A percentile compares a stretch with the other conserved stretches of the same genome.
Conservation (phyloP, 2,329 filamentous ascomycete genomes). For the Grosmannia huntii region DNA sequence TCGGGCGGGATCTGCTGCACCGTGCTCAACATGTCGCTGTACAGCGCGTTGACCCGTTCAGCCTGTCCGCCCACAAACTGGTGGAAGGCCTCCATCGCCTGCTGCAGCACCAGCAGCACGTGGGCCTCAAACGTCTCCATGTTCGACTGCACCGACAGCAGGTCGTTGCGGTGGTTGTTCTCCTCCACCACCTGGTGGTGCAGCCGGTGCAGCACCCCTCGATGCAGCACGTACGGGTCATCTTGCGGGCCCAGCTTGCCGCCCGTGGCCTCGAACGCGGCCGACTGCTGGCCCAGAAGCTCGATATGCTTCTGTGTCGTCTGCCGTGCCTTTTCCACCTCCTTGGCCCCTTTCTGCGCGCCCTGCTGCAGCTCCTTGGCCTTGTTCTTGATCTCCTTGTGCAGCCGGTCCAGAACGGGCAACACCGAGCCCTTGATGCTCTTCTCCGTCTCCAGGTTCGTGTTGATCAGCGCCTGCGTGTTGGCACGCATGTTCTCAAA, state of each 20-base stretch:
- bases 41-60: slow-evolving; percentile 70
- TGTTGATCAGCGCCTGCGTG: slow-evolving; percentile 80
- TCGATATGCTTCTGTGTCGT: slow-evolving; percentile 93
- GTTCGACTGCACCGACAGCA: slow-evolving; percentile 81
- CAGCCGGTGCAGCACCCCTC: slow-evolving; percentile 70
- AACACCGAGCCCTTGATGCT: slow-evolving; percentile 75
- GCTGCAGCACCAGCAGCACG: slow-evolving; percentile 69
- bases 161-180: slow-evolving; percentile 89
- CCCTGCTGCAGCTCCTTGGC: slow-evolving; percentile 76
- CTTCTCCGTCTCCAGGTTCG: slow-evolving; percentile 84
- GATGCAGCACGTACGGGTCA: slow-evolving; percentile 79
- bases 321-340: slow-evolving; percentile 79
- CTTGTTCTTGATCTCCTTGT: slow-evolving; percentile 96
- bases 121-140: slow-evolving; percentile 82
- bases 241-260: slow-evolving; percentile 58
- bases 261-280: slow-evolving; percentile 62
- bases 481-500: slow-evolving; percentile 93
- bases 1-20: slow-evolving; percentile 68
- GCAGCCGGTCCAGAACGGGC: slow-evolving; percentile 78
- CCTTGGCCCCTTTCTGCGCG: slow-evolving; percentile 73
- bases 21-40: slow-evolving; percentile 68
- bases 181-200: slow-evolving; percentile 88
- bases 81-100: slow-evolving; percentile 71
- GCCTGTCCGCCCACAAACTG: slow-evolving; percentile 68
- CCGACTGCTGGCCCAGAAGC: slow-evolving; percentile 75